Conservation (phyloP, 768 basidiomycete genomes). For the Tricholomella constricta region DNA sequence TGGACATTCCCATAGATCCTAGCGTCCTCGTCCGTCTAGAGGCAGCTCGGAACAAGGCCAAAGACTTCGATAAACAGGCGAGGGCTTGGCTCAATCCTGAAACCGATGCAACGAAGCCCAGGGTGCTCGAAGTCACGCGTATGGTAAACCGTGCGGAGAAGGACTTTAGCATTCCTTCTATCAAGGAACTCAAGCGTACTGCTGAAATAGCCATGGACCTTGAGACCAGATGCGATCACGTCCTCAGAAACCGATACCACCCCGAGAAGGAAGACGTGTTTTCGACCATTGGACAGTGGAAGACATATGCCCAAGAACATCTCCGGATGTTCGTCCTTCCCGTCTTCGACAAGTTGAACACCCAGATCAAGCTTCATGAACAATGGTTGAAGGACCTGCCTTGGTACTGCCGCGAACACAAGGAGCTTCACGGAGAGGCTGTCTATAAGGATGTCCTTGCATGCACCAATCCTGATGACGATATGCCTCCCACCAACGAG, state of each 20-base stretch:
- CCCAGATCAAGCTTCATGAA: constrained; percentile 65
- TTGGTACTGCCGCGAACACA: constrained; percentile 76
- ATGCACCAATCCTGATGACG: constrained; percentile 75
- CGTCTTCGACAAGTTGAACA: constrained; percentile 70
- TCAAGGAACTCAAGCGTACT: constrained; percentile 65
- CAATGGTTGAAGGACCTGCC: constrained; percentile 76
- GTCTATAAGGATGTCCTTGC: constrained; percentile 77
- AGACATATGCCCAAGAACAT: constrained; percentile 67
- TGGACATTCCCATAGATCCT: constrained; percentile 73
- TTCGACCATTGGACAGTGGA: constrained; percentile 73
- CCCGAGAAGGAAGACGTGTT: constrained; percentile 66
- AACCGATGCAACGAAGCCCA: constrained; percentile 54
- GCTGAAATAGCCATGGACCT: constrained; percentile 80
- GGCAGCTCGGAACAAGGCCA: constrained; percentile 65
- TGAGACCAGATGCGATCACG: constrained; percentile 73
- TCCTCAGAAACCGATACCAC: constrained; percentile 64
- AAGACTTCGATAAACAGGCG: constrained; percentile 80
- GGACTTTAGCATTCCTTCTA: constrained; percentile 70
- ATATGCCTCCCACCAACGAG: constrained; percentile 76
- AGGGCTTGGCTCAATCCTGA: constrained; percentile 68
- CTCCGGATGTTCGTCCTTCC: constrained; percentile 74
- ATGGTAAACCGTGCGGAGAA: constrained; percentile 73
- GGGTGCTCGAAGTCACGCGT: constrained; percentile 67
- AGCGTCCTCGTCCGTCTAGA: constrained; percentile 67
- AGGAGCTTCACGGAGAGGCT: constrained; percentile 59